phyloP scores from a whole-genome alignment of 2,329 filamentous ascomycete genomes.

The Mollisiaceae sp. region DNA sequence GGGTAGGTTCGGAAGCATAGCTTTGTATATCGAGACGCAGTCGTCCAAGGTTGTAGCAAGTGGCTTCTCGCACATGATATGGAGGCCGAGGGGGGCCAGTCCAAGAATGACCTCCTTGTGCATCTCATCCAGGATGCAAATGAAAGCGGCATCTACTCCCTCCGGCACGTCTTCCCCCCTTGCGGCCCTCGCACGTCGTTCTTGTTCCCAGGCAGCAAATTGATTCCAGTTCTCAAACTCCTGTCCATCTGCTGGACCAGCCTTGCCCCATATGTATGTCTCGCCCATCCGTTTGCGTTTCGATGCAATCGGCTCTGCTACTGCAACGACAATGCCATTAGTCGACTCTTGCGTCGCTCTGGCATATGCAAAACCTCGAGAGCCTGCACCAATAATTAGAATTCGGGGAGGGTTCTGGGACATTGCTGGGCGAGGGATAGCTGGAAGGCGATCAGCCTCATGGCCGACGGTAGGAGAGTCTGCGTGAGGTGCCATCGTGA shows the following conservation, averaged over 20 bases:
- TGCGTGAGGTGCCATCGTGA: constrained; percentile 40
- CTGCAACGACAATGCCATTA: constrained; percentile 72
- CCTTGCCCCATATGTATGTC: constrained; percentile 72
- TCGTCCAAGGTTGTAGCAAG: constrained; percentile 79
- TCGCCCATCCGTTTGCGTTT: constrained; percentile 75
- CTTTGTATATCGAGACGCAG: constrained; percentile 75
- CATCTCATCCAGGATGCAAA: constrained; percentile 85
- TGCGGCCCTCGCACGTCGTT: constrained; percentile 59
- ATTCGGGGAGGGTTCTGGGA: constrained; percentile 64
- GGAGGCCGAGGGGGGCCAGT: constrained; percentile 72
- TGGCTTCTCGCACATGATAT: constrained; percentile 96
- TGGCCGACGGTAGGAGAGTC: constrained; percentile 26
- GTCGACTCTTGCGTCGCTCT: constrained; percentile 67
- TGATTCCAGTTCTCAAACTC: constrained; percentile 76
- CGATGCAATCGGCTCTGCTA: constrained; percentile 81
- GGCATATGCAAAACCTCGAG: constrained; percentile 77
- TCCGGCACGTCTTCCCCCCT: constrained; percentile 51
- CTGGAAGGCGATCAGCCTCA: constrained; percentile 33
- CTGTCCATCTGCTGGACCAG: constrained; percentile 61
- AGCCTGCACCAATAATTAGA: constrained; percentile 82
- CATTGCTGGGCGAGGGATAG: constrained; percentile 37
- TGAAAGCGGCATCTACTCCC: constrained; percentile 62
- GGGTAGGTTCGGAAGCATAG: constrained; percentile 50
- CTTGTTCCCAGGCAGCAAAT: constrained; percentile 74
- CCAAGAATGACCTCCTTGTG: constrained; percentile 82